Evolutionary conservation across 768 basidiomycete species (phyloP).

Genomic region (Hortiboletus flavorubellus): DNA sequence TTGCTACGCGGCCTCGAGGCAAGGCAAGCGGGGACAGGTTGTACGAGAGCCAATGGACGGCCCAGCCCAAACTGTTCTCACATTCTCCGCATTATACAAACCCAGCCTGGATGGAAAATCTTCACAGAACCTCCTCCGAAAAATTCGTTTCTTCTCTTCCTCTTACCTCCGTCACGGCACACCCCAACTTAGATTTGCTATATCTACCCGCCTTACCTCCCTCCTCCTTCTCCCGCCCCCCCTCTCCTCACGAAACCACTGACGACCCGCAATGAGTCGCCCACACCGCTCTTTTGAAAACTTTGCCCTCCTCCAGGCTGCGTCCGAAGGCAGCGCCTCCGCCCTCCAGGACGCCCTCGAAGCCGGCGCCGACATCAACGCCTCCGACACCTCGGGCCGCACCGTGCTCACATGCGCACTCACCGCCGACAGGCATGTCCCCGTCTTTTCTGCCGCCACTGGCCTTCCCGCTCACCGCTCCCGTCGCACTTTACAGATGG

Average conservation of each 20-base stretch:
- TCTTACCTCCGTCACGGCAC: slow-evolving; percentile 3
- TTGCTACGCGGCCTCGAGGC: slow-evolving; percentile 30
- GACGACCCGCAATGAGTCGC: slow-evolving; percentile 37
- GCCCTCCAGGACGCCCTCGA: slow-evolving; percentile 52
- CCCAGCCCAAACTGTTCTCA: not conserved
- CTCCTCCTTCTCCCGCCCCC: slow-evolving; percentile 2
- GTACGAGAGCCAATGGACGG: slow-evolving; percentile 5
- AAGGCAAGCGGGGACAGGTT: slow-evolving; percentile 5
- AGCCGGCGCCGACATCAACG: slow-evolving; percentile 66
- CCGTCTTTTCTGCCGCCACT: not conserved
- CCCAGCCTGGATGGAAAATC: slow-evolving; percentile 21
- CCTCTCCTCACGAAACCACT: slow-evolving; percentile 23
- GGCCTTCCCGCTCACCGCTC: slow-evolving; percentile 3
- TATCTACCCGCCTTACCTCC: slow-evolving; percentile 18
- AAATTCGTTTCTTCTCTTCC: slow-evolving; percentile 5
- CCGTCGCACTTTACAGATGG: slow-evolving; percentile 45
- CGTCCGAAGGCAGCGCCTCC: slow-evolving; percentile 52
- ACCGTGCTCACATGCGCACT: slow-evolving; percentile 67
- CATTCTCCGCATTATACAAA: slow-evolving; percentile 27
- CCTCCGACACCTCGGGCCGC: slow-evolving; percentile 55
- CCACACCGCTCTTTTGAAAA: slow-evolving; percentile 40
- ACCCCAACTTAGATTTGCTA: slow-evolving; percentile 3
- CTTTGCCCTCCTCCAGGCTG: slow-evolving; percentile 49
- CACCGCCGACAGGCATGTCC: slow-evolving; percentile 63
- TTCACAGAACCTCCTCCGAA: slow-evolving; percentile 1